Conservation (phyloP, 116 monocot species). For the Posidonia oceanica region DNA sequence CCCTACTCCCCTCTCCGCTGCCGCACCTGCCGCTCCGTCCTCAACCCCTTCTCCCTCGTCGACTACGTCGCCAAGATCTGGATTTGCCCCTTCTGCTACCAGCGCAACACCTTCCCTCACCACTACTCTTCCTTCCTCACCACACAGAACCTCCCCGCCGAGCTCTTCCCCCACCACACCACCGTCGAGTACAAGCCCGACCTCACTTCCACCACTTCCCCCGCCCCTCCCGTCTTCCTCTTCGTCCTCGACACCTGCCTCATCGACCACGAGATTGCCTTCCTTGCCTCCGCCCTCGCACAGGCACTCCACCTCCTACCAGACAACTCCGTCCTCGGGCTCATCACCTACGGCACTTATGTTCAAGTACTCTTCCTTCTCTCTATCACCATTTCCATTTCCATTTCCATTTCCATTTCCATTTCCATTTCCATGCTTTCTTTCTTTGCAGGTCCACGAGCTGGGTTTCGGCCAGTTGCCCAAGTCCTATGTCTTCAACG, state of each 20-base stretch:
- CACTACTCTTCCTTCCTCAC: constrained; percentile 53
- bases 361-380: constrained; percentile 48
- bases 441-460: constrained; percentile 72
- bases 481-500: constrained; percentile 82
- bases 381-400: neutral
- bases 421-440: neutral
- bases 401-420: neutral
- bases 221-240: constrained; percentile 64
- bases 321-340: constrained; percentile 72
- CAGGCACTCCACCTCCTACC: constrained; percentile 92
- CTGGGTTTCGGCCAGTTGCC: constrained; percentile 82
- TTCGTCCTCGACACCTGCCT: constrained; percentile 94
- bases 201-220: neutral
- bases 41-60: constrained; percentile 68
- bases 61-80: constrained; percentile 76
- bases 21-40: constrained; percentile 63
- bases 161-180: constrained; percentile 68
- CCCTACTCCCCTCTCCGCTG: constrained; percentile 75
- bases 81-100: constrained; percentile 87
- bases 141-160: constrained; percentile 62
- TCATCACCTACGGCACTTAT: constrained; percentile 86
- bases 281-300: constrained; percentile 61
- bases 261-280: constrained; percentile 82
- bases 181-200: constrained; percentile 56
- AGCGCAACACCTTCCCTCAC: constrained; percentile 77